Evolutionary conservation across 2,329 filamentous ascomycete genomes (phyloP).

Genomic region (Phaeophleospora eucalypticola): DNA sequence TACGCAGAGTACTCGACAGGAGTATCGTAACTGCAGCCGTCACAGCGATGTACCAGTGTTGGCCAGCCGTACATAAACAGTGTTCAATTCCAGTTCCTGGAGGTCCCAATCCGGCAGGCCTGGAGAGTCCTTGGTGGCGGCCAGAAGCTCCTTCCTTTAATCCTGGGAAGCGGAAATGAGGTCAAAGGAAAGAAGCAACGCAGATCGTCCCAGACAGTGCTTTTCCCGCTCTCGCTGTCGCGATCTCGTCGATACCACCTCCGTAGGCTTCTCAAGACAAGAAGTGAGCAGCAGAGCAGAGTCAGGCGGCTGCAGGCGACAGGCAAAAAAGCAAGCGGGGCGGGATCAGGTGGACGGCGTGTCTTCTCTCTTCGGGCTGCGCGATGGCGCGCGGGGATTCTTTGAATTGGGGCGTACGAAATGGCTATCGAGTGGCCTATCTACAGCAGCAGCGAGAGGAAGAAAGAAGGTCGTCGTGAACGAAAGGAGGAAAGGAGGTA

Average conservation of each 20-base stretch:
- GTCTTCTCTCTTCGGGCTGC: background rate
- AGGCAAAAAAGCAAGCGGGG: slow-evolving; percentile 3
- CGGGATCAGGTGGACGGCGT: background rate
- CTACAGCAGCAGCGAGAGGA: slow-evolving; percentile 15
- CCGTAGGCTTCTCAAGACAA: slow-evolving; percentile 25
- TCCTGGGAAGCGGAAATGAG: slow-evolving; percentile 4
- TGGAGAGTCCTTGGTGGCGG: slow-evolving; percentile 2
- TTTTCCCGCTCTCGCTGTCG: slow-evolving; percentile 12
- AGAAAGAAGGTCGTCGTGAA: slow-evolving; percentile 9
- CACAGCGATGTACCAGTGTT: slow-evolving; percentile 30
- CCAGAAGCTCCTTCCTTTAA: slow-evolving; percentile 3
- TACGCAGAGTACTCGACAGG: slow-evolving; percentile 39
- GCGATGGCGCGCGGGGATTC: slow-evolving; percentile 6
- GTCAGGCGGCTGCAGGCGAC: slow-evolving; percentile 1
- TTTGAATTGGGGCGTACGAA: slow-evolving; percentile 22
- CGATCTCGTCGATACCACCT: slow-evolving; percentile 24
- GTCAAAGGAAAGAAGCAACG: slow-evolving; percentile 15
- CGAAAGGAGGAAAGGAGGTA: slow-evolving; percentile 6
- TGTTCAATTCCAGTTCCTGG: slow-evolving; percentile 11
- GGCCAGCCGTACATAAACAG: slow-evolving; percentile 24
- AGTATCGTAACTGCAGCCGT: slow-evolving; percentile 29
- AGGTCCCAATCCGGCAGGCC: slow-evolving; percentile 1
- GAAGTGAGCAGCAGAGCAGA: slow-evolving; percentile 10
- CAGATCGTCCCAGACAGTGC: slow-evolving; percentile 9
- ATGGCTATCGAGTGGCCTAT: slow-evolving; percentile 24